Percentiles rank a stretch among this genome's conserved stretches.
These are phyloP conservation scores for Theileria annulata DNA, from an alignment of 169 alveolate species.

Conservation along the genomic window DNA sequence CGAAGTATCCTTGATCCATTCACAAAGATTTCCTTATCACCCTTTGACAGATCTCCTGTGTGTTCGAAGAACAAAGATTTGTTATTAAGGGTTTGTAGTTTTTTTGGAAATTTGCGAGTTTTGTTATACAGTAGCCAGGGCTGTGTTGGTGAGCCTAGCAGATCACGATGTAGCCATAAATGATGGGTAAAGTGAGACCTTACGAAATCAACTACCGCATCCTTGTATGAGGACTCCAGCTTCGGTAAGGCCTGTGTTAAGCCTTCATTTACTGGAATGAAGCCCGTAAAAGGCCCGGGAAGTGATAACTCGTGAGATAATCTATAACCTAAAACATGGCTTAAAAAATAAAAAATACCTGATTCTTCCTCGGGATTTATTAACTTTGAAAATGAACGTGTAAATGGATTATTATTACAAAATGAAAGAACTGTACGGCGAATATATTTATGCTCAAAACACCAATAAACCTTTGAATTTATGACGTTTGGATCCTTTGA, in stretches of 20 bases:
- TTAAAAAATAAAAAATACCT: conserved; percentile 29
- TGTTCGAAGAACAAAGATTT: conserved; percentile 60
- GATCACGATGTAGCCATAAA: conserved; percentile 75
- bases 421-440: conserved; percentile 71
- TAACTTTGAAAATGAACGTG: conserved; percentile 33
- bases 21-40: conserved; percentile 61
- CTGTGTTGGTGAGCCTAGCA: conserved; percentile 75
- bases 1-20: conserved; percentile 71
- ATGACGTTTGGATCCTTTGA: conserved; percentile 77
- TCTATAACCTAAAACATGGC: conserved; percentile 48
- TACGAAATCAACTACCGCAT: conserved; percentile 65
- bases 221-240: conserved; percentile 31
- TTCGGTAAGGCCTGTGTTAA: conserved; percentile 43
- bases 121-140: conserved; percentile 76
- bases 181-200: conserved; percentile 71
- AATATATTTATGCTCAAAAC: conserved; percentile 70
- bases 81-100: conserved; percentile 46
- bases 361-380: conserved; percentile 35
- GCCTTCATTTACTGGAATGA: conserved; percentile 72
- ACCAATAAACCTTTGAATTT: conserved; percentile 76
- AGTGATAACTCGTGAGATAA: conserved; percentile 73
- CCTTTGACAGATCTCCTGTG: conserved; percentile 61
- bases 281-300: conserved; percentile 80
- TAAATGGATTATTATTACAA: conserved; percentile 28
- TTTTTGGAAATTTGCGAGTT: conserved; percentile 72